phyloP scores from a whole-genome alignment of 1,139 yeast species.

The Zygoascus sp. region DNA sequence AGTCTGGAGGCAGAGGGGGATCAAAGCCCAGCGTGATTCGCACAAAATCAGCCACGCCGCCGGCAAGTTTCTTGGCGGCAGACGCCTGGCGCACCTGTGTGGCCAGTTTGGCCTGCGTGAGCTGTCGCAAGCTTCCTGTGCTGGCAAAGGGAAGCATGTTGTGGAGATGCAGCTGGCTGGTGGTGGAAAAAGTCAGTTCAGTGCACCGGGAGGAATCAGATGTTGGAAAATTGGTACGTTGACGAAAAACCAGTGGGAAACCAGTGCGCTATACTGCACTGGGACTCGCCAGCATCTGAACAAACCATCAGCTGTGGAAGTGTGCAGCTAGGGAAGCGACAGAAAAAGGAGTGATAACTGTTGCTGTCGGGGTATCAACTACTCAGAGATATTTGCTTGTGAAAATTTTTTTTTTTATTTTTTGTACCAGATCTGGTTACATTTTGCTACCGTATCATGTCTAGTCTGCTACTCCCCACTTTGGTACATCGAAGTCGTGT shows the following conservation, averaged over 20 bases:
- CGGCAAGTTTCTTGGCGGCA: conserved; percentile 14
- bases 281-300: too few relatives aligned
- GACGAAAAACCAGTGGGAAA: neutral
- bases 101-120: neutral
- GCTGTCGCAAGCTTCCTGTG: neutral
- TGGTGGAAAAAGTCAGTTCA: neutral
- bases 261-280: too few relatives aligned
- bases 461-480: too few relatives aligned
- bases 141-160: neutral
- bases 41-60: conserved; percentile 36
- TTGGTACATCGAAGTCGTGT: too few relatives aligned
- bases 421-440: too few relatives aligned
- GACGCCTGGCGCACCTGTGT: neutral
- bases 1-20: conserved; percentile 57
- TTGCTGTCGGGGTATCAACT: too few relatives aligned
- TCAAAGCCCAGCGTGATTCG: conserved; percentile 58
- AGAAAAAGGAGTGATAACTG: too few relatives aligned
- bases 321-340: too few relatives aligned
- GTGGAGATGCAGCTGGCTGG: neutral
- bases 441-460: too few relatives aligned
- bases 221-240: conserved; percentile 1
- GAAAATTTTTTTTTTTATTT: too few relatives aligned
- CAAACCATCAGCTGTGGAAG: too few relatives aligned
- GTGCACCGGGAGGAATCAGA: neutral
- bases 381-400: too few relatives aligned